Conservation (phyloP, 2,329 filamentous ascomycete genomes). For the Chalara sp. region DNA sequence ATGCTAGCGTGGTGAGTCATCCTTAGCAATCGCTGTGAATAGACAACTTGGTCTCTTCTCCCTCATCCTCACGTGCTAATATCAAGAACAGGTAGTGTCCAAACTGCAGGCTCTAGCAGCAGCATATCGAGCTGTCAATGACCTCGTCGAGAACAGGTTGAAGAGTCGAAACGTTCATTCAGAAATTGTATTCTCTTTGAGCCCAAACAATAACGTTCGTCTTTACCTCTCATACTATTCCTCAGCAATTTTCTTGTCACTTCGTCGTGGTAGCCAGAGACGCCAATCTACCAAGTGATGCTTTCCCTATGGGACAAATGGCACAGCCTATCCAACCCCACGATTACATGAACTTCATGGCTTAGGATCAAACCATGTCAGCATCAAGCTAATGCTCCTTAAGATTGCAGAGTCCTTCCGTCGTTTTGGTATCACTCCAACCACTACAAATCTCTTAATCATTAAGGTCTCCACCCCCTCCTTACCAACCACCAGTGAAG, state of each 20-base stretch:
- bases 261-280: not conserved
- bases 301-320: not conserved
- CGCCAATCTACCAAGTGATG: not conserved
- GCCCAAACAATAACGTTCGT: constrained; percentile 46
- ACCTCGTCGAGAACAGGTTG: constrained; percentile 32
- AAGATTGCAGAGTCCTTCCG: constrained; percentile 91
- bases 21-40: not conserved
- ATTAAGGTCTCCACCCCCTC: constrained; percentile 65
- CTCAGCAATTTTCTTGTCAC: not conserved
- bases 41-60: not conserved
- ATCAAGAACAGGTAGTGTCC: constrained; percentile 37
- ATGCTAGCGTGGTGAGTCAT: constrained; percentile 65
- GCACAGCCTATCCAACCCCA: no score
- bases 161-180: constrained; percentile 48
- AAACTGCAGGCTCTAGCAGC: constrained; percentile 41
- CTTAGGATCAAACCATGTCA: no score
- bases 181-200: constrained; percentile 48
- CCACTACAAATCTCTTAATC: constrained; percentile 66
- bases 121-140: constrained; percentile 42
- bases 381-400: not conserved
- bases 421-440: constrained; percentile 71
- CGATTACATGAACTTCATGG: no score
- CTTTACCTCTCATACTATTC: not conserved
- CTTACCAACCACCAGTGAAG: constrained; percentile 38
- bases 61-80: constrained; percentile 8